Evolutionary conservation across 2,329 filamentous ascomycete species (phyloP).

Genomic region (Nigrospora sphaerica): DNA sequence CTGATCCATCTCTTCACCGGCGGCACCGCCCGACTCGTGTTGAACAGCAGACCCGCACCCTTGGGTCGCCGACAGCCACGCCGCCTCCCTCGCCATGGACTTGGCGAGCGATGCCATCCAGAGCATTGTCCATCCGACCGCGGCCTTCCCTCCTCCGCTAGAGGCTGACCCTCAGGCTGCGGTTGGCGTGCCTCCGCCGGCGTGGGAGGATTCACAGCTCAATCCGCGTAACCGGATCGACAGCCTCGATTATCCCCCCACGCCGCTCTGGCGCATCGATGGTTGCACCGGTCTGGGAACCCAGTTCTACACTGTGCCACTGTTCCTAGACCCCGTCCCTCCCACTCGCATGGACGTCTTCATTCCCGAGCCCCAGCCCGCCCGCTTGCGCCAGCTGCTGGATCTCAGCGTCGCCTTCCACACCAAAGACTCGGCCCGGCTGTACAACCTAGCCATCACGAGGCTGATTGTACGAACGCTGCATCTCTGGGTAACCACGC

Average conservation of each 20-base stretch:
- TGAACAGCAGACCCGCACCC: no score
- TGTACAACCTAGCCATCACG: slow-evolving; percentile 43
- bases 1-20: no score
- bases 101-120: slow-evolving; percentile 44
- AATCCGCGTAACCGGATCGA: slow-evolving; percentile 57
- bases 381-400: slow-evolving; percentile 36
- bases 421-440: slow-evolving; percentile 40
- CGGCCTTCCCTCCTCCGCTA: slow-evolving; percentile 31
- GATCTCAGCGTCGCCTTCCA: slow-evolving; percentile 47
- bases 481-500: slow-evolving; percentile 39
- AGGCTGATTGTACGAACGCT: slow-evolving; percentile 47
- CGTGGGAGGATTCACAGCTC: slow-evolving; percentile 42
- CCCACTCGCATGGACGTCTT: slow-evolving; percentile 53
- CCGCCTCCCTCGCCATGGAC: slow-evolving; percentile 35
- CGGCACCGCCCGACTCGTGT: no score
- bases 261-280: slow-evolving; percentile 51
- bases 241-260: slow-evolving; percentile 36
- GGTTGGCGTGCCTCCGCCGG: slow-evolving; percentile 2
- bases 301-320: slow-evolving; percentile 49
- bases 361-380: slow-evolving; percentile 41
- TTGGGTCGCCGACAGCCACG: no score
- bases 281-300: slow-evolving; percentile 50
- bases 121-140: slow-evolving; percentile 52
- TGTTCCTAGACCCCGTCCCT: slow-evolving; percentile 36
- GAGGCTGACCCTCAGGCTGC: slow-evolving; percentile 5